These are phyloP conservation scores for Cucurbita argyrosperma DNA, from an alignment of 306 rosid genomes.

Conservation along the genomic window DNA sequence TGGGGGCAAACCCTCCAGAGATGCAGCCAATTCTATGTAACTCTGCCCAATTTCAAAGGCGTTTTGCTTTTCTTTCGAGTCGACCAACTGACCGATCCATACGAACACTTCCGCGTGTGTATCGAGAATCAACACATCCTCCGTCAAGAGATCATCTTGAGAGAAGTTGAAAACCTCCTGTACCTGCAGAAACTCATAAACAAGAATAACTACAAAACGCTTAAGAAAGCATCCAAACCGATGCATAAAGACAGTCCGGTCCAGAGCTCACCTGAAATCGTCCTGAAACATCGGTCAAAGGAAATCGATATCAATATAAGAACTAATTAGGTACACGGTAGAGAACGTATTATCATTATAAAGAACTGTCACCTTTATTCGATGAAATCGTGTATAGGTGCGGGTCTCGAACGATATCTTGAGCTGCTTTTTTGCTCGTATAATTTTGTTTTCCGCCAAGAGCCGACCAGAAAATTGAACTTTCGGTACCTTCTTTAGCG, in stretches of 20 bases:
- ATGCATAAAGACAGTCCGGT: not conserved
- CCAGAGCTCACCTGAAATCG: constrained; percentile 66
- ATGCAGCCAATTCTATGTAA: constrained; percentile 68
- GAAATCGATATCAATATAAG: constrained; percentile 7
- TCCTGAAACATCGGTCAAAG: constrained; percentile 51
- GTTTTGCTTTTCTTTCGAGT: constrained; percentile 41
- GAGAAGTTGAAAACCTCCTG: constrained; percentile 75
- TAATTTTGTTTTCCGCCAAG: constrained; percentile 88
- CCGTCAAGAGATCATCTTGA: constrained; percentile 98
- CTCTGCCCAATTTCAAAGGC: constrained; percentile 84
- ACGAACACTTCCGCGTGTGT: constrained; percentile 69
- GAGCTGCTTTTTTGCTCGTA: constrained; percentile 48
- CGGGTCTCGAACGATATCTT: constrained; percentile 69
- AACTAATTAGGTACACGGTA: not conserved
- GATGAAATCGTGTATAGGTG: constrained; percentile 71
- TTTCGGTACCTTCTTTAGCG: constrained; percentile 98
- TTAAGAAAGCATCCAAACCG: not conserved
- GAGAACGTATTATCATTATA: not conserved
- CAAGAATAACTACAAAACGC: not conserved
- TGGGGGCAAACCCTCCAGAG: constrained; percentile 52
- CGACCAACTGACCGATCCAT: constrained; percentile 85
- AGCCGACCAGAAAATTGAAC: constrained; percentile 82
- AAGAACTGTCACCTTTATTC: constrained; percentile 49
- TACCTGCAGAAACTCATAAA: constrained; percentile 38
- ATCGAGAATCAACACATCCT: constrained; percentile 74